Percentiles rank a stretch among this genome's conserved stretches.
phyloP scores from a whole-genome alignment of 208 protist genomes.

The Leishmania guyanensis region DNA sequence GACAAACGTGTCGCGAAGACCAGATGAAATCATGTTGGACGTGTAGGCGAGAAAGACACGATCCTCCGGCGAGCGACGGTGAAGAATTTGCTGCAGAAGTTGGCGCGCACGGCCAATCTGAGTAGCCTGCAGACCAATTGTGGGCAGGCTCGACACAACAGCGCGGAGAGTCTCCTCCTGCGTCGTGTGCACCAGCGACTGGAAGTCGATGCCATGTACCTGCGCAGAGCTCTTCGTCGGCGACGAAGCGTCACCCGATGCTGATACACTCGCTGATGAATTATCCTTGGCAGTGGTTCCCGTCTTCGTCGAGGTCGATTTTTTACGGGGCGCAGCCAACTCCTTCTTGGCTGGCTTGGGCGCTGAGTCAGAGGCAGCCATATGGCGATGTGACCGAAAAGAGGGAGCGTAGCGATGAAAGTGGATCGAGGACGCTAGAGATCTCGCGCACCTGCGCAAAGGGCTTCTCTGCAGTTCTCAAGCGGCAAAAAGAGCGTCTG shows the following conservation, averaged over 20 bases:
- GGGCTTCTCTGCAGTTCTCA: neutral
- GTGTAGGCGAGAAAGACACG: conserved; percentile 99
- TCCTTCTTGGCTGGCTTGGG: neutral
- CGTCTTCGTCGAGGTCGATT: neutral
- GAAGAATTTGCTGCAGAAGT: conserved; percentile 68
- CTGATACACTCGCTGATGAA: neutral
- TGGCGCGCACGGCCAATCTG: conserved; percentile 68
- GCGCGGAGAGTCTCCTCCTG: conserved; percentile 59
- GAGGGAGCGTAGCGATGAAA: neutral
- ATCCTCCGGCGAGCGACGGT: conserved; percentile 46
- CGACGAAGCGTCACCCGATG: neutral
- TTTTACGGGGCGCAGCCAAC: neutral
- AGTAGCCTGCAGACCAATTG: conserved; percentile 77
- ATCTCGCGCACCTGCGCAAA: neutral
- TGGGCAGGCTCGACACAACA: conserved; percentile 45
- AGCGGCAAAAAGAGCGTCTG: neutral
- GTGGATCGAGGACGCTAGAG: neutral
- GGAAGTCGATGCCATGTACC: conserved; percentile 51
- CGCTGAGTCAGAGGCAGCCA: neutral
- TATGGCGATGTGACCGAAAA: neutral
- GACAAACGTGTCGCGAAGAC: conserved; percentile 97
- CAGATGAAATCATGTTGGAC: conserved; percentile 99
- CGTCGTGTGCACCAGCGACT: conserved; percentile 37
- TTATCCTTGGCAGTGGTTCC: neutral
- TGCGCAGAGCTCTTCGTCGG: too few relatives aligned